Evolutionary conservation across 2,329 filamentous ascomycete genomes (phyloP).

Genomic region (Aureobasidium musti): DNA sequence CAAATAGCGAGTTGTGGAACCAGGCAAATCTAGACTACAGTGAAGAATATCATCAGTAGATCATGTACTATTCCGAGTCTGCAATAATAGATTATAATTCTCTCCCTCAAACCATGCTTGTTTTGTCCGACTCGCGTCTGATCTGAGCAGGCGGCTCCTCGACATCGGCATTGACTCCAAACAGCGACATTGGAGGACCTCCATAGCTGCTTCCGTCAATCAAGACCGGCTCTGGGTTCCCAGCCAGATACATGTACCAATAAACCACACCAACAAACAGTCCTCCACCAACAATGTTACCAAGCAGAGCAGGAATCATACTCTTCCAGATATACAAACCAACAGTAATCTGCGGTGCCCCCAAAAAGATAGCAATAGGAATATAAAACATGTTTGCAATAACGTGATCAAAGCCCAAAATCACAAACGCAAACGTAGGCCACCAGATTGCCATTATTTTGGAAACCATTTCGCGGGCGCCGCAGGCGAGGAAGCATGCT

Average conservation of each 20-base stretch:
- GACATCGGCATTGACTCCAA: constrained; percentile 11
- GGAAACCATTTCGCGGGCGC: constrained; percentile 54
- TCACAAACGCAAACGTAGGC: constrained; percentile 58
- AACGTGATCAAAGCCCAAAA: constrained; percentile 54
- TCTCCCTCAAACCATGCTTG: not conserved
- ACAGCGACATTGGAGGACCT: constrained; percentile 1
- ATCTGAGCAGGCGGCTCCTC: not conserved
- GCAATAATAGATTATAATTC: not conserved
- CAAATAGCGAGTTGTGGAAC: not conserved
- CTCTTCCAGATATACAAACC: constrained; percentile 61
- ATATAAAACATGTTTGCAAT: constrained; percentile 56
- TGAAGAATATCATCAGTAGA: no score
- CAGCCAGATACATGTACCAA: constrained; percentile 47
- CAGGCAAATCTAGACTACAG: no score
- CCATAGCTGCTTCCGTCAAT: constrained; percentile 23
- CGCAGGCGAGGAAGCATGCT: constrained; percentile 53
- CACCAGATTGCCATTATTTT: constrained; percentile 61
- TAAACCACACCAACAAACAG: constrained; percentile 56
- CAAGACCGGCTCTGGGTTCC: constrained; percentile 12
- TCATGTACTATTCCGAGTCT: not conserved
- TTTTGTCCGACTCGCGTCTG: not conserved
- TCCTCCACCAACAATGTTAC: constrained; percentile 57
- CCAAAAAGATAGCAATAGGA: constrained; percentile 55
- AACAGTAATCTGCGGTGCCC: constrained; percentile 49
- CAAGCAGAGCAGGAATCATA: constrained; percentile 56